Conservation (phyloP, 2,329 filamentous ascomycete genomes). For the Apiospora pterosperma region DNA sequence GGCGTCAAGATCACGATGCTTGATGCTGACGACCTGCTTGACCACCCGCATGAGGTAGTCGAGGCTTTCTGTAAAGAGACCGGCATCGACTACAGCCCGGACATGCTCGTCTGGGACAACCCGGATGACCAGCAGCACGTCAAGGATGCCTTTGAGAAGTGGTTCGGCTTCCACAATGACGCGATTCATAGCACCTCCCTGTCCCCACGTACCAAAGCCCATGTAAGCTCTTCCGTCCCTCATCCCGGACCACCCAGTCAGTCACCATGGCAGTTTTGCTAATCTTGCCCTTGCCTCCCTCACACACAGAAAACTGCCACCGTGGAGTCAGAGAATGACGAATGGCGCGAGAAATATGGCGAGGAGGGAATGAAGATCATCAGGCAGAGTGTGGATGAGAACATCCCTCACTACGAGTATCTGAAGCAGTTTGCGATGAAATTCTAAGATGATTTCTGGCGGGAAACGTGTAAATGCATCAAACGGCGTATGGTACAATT, state of each 20-base stretch:
- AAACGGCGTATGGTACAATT: slow-evolving; percentile 7
- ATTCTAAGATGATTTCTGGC: slow-evolving; percentile 33
- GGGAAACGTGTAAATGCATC: slow-evolving; percentile 3
- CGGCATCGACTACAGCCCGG: slow-evolving; percentile 68
- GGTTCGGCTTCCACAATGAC: slow-evolving; percentile 96
- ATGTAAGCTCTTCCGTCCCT: slow-evolving; percentile 40
- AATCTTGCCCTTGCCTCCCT: slow-evolving; percentile 22
- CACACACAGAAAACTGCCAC: slow-evolving; percentile 60
- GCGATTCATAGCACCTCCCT: slow-evolving; percentile 79
- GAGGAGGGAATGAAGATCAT: slow-evolving; percentile 68
- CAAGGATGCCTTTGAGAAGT: slow-evolving; percentile 82
- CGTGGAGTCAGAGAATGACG: slow-evolving; percentile 62
- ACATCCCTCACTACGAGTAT: slow-evolving; percentile 74
- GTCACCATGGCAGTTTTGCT: neutral
- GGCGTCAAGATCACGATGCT: slow-evolving; percentile 74
- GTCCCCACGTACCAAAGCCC: slow-evolving; percentile 63
- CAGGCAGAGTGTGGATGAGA: slow-evolving; percentile 66
- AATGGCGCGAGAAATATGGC: slow-evolving; percentile 75
- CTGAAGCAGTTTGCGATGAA: slow-evolving; percentile 73
- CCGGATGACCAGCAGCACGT: slow-evolving; percentile 69
- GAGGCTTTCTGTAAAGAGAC: slow-evolving; percentile 78
- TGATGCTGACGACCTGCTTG: slow-evolving; percentile 91
- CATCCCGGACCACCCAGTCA: neutral
- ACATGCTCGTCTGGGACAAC: slow-evolving; percentile 83
- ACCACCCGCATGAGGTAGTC: slow-evolving; percentile 74